A percentile compares a stretch with the other conserved stretches of the same genome.
phyloP scores from a whole-genome alignment of 345 rosid genomes.

The Eucalyptus paniculata region DNA sequence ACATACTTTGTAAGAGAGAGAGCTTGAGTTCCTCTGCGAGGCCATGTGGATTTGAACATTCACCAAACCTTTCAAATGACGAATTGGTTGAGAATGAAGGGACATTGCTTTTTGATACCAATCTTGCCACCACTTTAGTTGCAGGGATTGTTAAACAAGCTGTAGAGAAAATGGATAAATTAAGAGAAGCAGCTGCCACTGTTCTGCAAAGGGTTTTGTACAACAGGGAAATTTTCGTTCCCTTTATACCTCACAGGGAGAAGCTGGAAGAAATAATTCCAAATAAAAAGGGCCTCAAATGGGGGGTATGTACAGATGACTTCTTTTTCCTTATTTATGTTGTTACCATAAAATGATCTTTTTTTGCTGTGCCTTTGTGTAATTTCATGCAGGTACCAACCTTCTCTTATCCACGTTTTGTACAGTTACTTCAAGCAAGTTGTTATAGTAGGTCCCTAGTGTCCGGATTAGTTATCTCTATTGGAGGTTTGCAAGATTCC shows the following conservation, averaged over 20 bases:
- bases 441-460: conserved; percentile 60
- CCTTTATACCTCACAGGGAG: conserved; percentile 58
- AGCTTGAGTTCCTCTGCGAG: background rate
- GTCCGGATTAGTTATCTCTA: conserved; percentile 80
- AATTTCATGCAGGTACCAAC: conserved; percentile 63
- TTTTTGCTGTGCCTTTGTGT: background rate
- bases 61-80: background rate
- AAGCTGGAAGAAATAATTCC: conserved; percentile 65
- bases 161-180: conserved; percentile 88
- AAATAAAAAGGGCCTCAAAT: conserved; percentile 32
- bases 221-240: conserved; percentile 31
- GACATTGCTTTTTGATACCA: conserved; percentile 34
- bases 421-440: conserved; percentile 44
- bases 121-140: conserved; percentile 49
- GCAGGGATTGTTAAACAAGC: conserved; percentile 77
- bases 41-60: background rate
- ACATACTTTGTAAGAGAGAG: conserved; percentile 47
- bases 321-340: background rate
- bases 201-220: conserved; percentile 69
- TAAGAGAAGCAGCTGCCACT: conserved; percentile 86
- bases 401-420: conserved; percentile 72
- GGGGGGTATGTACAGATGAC: conserved; percentile 47
- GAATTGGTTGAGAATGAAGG: conserved; percentile 4
- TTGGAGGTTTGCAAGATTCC: conserved; percentile 92
- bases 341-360: background rate